Base-by-base conservation (phyloP, 768 basidiomycete species). In the Mycena capillaripes region DNA sequence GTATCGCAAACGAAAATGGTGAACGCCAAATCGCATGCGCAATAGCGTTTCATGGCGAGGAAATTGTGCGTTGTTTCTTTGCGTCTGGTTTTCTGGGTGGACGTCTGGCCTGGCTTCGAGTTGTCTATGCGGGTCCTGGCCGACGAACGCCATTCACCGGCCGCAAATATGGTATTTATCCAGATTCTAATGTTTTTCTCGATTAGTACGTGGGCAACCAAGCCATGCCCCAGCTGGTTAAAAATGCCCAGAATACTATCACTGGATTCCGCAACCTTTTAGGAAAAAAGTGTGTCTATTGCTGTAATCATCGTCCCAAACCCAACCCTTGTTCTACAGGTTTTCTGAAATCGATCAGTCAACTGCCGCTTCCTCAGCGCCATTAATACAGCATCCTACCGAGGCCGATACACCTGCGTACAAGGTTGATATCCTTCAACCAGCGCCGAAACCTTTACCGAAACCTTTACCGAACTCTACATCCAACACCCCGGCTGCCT, bases 1-100 rank as follows among this genome's bases (percentile, higher is more conserved):
- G 95, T 80, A 98, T 99, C 71, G 98, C 97, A 7, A 99, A 98
- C 80, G 97, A 99, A 80, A 97, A 99, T 80, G 97, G 98, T 34
- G 97, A 98, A 80, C 93, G 98, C 36, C 97, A 99, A 84, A 99
- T 99, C 78, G 96, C 96, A 0, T 96, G 95, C 79, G 96, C 96
- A 30, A 86, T 99, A 65, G 90, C 97, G 0, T 99, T 97, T 81
- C 90, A 91, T 46, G 96, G 96, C 30, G 95, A 97, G 81, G 94
- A 98, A 81, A 91, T 93, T 80, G 97, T 96, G 78, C 76, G 93
- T 87, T n/a, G 2, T 38, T 70, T 53, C 40, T 65, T 48, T 21
- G 16, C 23, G 19, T 38, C n/a, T 25, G 23, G 42, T 29, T 27
- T 59, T 64, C 16, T 53, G 10, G 21, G 19, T 34, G 60, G 52